Evolutionary conservation across 1,139 yeast species (phyloP), one percentile per base, ranked within the genome.

Genomic region (Geotrichum candidum): DNA sequence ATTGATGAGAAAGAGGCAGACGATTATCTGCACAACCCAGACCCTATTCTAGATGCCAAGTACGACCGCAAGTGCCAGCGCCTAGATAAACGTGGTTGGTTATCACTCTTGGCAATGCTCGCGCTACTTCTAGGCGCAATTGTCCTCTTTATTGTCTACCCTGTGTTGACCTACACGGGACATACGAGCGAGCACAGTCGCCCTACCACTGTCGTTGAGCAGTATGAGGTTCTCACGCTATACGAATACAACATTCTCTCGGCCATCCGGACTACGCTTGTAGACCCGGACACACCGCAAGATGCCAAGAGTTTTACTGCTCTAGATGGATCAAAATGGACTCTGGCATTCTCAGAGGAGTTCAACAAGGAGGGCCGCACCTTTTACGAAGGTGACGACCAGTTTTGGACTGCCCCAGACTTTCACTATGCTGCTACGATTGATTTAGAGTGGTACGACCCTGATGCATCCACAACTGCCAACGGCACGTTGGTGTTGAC

Each of bases 1-100:
- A 84, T 91, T 66, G 96, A 90, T 63, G 97, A 91, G 69, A 88
- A 88, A 74, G 97, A 91, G 74, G 87, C 90, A 2, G 97, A 91
- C 76, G 97, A 91, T 73, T 90, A 89, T 70, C 73, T 91, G 66
- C 97, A 91, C 74, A 91, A 91, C 73, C 97, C 97, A 0, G 96
- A 91, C 72, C 96, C 96, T 10, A 87, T 90, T 51, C 85, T 83
- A 56, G 97, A 91, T 73, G 96, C 95, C 23, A 82, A 85, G 65
- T 83, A 86, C 68, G 95, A 89, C 67, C 86, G 75, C 82, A 78
- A 73, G 69, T 55, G 78, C 80, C 66, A 83, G 82, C 66, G 90
- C 85, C 25, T 77, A 82, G 70, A 78, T 66, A 63, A 67, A 46
- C 71, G 79, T 18, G 79, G 80, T 3, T 66, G 69, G 65, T 68